Evolutionary conservation across 2,329 filamentous ascomycete genomes (phyloP), one percentile per base, ranked within the genome.

Genomic region (Penicillium palitans): DNA sequence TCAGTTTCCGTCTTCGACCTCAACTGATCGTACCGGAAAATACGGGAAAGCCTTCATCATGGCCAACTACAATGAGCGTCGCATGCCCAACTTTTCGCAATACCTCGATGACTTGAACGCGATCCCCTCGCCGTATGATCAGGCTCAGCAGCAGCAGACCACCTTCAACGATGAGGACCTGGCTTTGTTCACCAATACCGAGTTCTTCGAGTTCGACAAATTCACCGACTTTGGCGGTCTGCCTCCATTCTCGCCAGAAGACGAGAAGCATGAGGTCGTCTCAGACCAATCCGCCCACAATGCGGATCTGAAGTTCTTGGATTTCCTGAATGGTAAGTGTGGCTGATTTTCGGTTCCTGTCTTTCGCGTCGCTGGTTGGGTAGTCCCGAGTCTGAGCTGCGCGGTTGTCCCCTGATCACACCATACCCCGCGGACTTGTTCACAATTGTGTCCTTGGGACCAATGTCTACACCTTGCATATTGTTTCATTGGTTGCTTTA

Each of bases 61-160:
- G 89, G 86, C 90, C 74, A 84, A 81, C 73, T 92, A 87, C 83
- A 87, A 84, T 76, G 88, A 87, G 71, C 89, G 91, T 62, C 87
- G 89, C 72, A 90, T 85, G 68, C 89, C 90, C 71, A 96, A 96
- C 76, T 90, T 96, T 78, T 92, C 91, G 71, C 89, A 92, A 72
- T 96, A 95, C 79, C 83, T 97, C 65, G 89, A 90, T 70, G 89
- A 93, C 67, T 82, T 97, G 69, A 96, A 96, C 80, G 85, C 83
- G 46, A 80, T 88, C 56, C 83, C 83, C 2, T 80, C 87, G 61
- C 80, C 88, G 61, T 85, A 87, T 67, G 84, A 89, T 54, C 81
- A 88, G 61, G 83, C 83, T 29, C 72, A 76, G 42, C 78, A 82
- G 62, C 31, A 80, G 58, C 77, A 87, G 60, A 85, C 89, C 54